Evolutionary conservation across 2,329 filamentous ascomycete genomes (phyloP).

Genomic region (Ceratocystis ficicola): DNA sequence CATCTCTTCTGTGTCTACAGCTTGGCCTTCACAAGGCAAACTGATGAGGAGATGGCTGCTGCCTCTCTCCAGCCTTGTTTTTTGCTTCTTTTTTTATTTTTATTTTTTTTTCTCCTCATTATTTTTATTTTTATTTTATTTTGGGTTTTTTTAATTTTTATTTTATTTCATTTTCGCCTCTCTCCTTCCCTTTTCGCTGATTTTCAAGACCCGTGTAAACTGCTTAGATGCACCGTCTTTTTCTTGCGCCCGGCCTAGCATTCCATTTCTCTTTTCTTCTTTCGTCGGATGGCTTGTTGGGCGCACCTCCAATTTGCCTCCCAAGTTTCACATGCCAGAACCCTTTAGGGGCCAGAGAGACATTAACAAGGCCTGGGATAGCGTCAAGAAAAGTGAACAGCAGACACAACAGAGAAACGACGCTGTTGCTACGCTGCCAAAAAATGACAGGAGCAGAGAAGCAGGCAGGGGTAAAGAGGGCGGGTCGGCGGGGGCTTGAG

Average conservation of each 20-base stretch:
- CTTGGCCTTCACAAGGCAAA: too few relatives aligned
- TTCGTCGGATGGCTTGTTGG: background rate
- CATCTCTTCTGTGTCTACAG: too few relatives aligned
- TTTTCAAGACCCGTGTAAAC: too few relatives aligned
- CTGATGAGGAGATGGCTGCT: background rate
- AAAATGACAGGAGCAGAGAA: background rate
- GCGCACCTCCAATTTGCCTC: constrained; percentile 2
- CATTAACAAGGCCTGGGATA: too few relatives aligned
- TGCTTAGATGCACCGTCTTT: too few relatives aligned
- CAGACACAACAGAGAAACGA: background rate
- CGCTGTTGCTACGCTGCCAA: background rate
- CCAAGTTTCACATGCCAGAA: constrained; percentile 7
- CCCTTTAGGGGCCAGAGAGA: background rate
- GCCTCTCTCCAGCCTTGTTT: background rate
- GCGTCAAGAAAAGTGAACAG: too few relatives aligned
- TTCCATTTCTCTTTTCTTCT: background rate
- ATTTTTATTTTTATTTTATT: background rate
- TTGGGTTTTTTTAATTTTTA: background rate
- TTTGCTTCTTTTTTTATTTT: background rate
- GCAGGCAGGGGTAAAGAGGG: background rate
- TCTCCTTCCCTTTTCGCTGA: too few relatives aligned
- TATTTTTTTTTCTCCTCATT: background rate
- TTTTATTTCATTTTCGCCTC: background rate
- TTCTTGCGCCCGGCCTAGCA: background rate
- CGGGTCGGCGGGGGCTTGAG: background rate